Evolutionary conservation across 352 stramenopile genomes (phyloP), one percentile per base, ranked within the genome.

Genomic region (Phytophthora podocarpi): DNA sequence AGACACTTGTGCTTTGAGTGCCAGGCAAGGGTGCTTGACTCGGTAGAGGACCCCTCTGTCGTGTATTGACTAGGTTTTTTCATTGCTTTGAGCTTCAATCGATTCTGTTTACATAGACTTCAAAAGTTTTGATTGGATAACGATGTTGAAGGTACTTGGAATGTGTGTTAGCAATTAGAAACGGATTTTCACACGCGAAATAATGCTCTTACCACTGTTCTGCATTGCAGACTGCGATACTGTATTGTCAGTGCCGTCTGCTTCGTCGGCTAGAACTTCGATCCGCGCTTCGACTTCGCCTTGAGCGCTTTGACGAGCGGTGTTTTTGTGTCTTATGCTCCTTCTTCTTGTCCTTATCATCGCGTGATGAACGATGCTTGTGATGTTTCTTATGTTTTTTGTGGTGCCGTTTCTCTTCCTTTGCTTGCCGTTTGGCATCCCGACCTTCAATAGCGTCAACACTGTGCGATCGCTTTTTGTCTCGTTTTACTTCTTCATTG

Each of bases 371-470:
- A 15, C 57, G 72, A 15, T 76, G 66, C 16, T 67, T 71, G 36
- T 70, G 61, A 15, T 70, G 61, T 28, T 76, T 76, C 43, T 75
- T 76, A 45, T 71, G 62, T n/a, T 78, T 80, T 21, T 73, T 73
- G 18, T 74, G 61, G 18, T 63, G 67, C 12, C 46, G 34, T 13
- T 43, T 56, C n/a, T 78, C 67, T 47, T 74, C 57, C 39, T 65
- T 69, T 27, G 15, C 36, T 40, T 65, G 20, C 20, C 16, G 39
- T 53, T 55, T 59, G 9, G 30, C 40, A 30, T 70, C 45, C 1
- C 24, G 24, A 50, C 13, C 28, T 7, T 55, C 31, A 13, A 6
- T 39, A 26, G 23, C 23, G 23, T 59, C 57, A 40, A 40, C 42
- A 27, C 34, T 64, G 2, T 23, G 28, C 4, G 36, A 37, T 37